Percentiles rank a stretch among this genome's conserved stretches.
Evolutionary conservation across 768 basidiomycete genomes (phyloP).

Genomic region (Termitomyces sp.): DNA sequence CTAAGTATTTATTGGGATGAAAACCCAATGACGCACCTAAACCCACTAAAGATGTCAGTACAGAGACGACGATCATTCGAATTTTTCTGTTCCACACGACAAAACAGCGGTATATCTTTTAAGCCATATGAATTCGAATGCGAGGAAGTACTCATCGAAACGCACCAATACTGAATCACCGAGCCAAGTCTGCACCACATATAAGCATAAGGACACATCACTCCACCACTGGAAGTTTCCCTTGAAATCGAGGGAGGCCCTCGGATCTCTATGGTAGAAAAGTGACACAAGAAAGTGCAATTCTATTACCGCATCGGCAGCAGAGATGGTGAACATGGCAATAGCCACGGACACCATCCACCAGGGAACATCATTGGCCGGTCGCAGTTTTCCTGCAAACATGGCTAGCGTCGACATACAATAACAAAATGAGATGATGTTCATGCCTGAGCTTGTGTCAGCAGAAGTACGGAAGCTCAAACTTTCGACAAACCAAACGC

Average conservation of each 20-base stretch:
- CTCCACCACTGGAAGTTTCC: slow-evolving; percentile 12
- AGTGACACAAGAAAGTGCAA: slow-evolving; percentile 3
- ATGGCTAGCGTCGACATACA: slow-evolving; percentile 5
- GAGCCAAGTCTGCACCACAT: slow-evolving; percentile 8
- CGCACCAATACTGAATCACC: slow-evolving; percentile 9
- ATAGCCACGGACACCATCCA: slow-evolving; percentile 4
- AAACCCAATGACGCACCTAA: not conserved
- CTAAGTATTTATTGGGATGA: not conserved
- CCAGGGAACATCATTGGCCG: not conserved
- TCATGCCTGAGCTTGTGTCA: slow-evolving; percentile 2
- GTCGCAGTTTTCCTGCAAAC: not conserved
- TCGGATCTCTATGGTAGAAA: not conserved
- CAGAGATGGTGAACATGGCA: slow-evolving; percentile 8
- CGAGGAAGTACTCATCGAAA: not conserved
- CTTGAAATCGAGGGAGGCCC: not conserved
- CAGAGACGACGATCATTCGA: not conserved
- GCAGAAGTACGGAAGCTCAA: not conserved
- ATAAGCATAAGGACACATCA: not conserved
- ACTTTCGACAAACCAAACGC: slow-evolving; percentile 5
- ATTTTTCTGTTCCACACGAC: slow-evolving; percentile 7
- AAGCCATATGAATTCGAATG: not conserved
- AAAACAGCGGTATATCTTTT: slow-evolving; percentile 15
- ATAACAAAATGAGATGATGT: slow-evolving; percentile 10
- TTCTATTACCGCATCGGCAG: slow-evolving; percentile 3
- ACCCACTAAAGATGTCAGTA: slow-evolving; percentile 6